Percentiles rank a stretch among this genome's conserved stretches.
phyloP scores from a whole-genome alignment of 177 flowering plant species.

The Vitis hybrid region DNA sequence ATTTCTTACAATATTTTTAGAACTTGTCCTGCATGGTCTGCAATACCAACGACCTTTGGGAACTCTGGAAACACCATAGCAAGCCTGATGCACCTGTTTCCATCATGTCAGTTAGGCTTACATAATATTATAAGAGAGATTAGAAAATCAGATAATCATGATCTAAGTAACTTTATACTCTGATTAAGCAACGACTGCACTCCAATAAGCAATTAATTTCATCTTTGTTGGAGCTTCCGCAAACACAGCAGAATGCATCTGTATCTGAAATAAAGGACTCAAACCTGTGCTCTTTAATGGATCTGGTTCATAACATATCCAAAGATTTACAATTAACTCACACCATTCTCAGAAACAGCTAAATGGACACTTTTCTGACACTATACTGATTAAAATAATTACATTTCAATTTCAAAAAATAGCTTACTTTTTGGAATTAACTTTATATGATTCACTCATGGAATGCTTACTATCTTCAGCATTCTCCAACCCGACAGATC shows the following conservation, averaged over 20 bases:
- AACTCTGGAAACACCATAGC: conserved; percentile 58
- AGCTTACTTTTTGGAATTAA: conserved; percentile 31
- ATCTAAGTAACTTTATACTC: conserved; percentile 28
- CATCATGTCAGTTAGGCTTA: conserved; percentile 7
- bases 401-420: background rate
- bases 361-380: too few species aligned
- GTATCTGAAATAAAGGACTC: conserved; percentile 21
- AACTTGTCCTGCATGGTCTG: conserved; percentile 53
- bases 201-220: conserved; percentile 46
- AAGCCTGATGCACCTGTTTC: conserved; percentile 66
- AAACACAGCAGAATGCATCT: conserved; percentile 56
- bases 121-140: background rate
- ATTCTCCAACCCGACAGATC: conserved; percentile 13
- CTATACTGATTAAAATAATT: background rate
- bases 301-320: conserved; percentile 23
- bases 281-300: conserved; percentile 18
- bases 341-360: background rate
- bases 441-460: conserved; percentile 6
- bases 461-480: conserved; percentile 15
- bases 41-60: conserved; percentile 64
- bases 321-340: background rate
- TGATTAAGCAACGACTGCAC: conserved; percentile 50
- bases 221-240: conserved; percentile 56
- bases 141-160: conserved; percentile 3
- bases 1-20: conserved; percentile 49